Percentiles rank a stretch among this genome's conserved stretches.
Conservation (phyloP, 83 land plant genomes). For the Isoetes engelmannii region DNA sequence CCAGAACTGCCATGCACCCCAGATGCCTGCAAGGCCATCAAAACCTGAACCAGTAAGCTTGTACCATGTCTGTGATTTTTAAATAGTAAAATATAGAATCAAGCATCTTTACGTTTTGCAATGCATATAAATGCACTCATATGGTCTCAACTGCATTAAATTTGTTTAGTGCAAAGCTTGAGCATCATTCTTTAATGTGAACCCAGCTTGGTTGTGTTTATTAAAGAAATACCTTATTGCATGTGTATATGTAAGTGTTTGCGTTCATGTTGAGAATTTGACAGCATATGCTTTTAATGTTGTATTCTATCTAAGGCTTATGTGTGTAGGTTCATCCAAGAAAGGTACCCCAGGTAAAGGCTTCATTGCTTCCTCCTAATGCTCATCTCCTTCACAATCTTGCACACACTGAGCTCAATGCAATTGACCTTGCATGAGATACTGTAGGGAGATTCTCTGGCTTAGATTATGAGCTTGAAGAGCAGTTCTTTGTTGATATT, state of each 20-base stretch:
- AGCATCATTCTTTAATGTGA: neutral
- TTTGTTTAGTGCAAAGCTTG: neutral
- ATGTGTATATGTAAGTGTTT: neutral
- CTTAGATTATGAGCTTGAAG: constrained; percentile 43
- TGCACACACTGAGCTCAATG: constrained; percentile 92
- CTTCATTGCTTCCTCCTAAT: constrained; percentile 58
- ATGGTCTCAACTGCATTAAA: neutral
- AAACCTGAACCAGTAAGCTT: constrained; percentile 59
- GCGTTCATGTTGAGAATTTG: neutral
- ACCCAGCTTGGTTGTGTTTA: neutral
- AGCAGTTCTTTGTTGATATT: constrained; percentile 71
- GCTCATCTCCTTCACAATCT: constrained; percentile 83
- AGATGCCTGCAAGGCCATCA: constrained; percentile 62
- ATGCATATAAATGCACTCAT: neutral
- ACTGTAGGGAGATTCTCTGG: constrained; percentile 83
- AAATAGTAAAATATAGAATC: neutral
- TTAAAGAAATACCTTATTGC: constrained; percentile 1
- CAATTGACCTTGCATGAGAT: constrained; percentile 94
- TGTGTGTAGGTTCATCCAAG: constrained; percentile 64
- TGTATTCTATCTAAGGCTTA: neutral
- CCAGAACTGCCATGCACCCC: too few species aligned
- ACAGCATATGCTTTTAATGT: neutral
- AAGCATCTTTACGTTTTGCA: neutral
- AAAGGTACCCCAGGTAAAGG: constrained; percentile 61
- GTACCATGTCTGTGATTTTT: neutral